Base-by-base conservation (phyloP, 2,329 filamentous ascomycete species). In the Calonectria crousiana region DNA sequence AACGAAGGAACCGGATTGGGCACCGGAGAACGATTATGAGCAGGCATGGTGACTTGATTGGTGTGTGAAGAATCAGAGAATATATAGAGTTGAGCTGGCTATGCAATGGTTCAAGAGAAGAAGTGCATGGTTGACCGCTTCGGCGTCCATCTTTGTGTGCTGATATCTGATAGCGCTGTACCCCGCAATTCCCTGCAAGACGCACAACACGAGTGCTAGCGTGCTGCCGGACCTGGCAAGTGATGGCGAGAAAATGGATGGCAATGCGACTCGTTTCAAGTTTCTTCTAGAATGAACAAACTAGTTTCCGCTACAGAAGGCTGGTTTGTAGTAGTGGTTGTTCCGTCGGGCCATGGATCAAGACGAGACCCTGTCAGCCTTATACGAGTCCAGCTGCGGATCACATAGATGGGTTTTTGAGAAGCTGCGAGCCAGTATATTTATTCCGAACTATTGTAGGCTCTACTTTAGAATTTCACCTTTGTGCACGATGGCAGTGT, bases 1-100 rank as follows among this genome's bases (percentile, higher is more conserved):
- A 76, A 75, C 6, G 74, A 76, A 18, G 67, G 41, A 32, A 73
- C 70, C 0, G 74, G 73, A 18, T 76, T 75, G 23, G 69, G 30
- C 41, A 74, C 72, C 32, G 72, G 74, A 10, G 49, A 41, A 28
- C 67, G 66, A 18, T 52, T 9, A 28, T 52, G 51, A 30, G 52
- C 41, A n/a, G 70, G 58, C 70, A 72, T 72, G 65, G 49, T 49
- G 18, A 41, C n/a, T 47, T 47, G 20, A 47, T 23, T 47, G 44
- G n/a, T 41, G 2, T 11, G 4, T 23, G 13, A 3, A 13, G 36
- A 32, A 9, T 6, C 11, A 3, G 8, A 11, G 6, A 60, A 18
- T 38, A 28, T 26, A 26, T 23, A 18, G 9, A 23, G 2, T 4
- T 16, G 26, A 13, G 10, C 8, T 10, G 16, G 23, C 0, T 20